phyloP scores from a whole-genome alignment of 108 stramenopile genomes.

The Skeletonema marinoi region DNA sequence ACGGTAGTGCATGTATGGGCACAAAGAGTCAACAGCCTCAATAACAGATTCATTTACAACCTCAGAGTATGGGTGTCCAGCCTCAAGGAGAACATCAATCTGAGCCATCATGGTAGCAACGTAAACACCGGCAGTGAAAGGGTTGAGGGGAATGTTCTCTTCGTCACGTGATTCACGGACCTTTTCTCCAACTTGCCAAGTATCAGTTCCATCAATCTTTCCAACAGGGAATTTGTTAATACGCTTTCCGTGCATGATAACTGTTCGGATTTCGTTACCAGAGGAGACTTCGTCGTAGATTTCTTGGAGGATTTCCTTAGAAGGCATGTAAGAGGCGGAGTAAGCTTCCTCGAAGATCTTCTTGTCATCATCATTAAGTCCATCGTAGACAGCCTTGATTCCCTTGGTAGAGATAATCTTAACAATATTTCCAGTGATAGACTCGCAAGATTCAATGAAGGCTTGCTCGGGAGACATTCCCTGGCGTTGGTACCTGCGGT shows the following conservation, averaged over 20 bases:
- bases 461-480: constrained; percentile 97
- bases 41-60: constrained; percentile 99
- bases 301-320: constrained; percentile 98
- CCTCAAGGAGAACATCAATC: constrained; percentile 96
- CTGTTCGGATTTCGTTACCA: constrained; percentile 97
- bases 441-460: constrained; percentile 92
- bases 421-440: constrained; percentile 97
- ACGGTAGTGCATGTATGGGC: constrained; percentile 99
- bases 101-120: constrained; percentile 99
- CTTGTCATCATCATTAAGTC: constrained; percentile 85
- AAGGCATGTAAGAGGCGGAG: constrained; percentile 94
- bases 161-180: constrained; percentile 95
- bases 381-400: constrained; percentile 96
- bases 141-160: constrained; percentile 96
- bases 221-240: constrained; percentile 92
- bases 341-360: constrained; percentile 92
- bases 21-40: constrained; percentile 97
- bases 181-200: constrained; percentile 96
- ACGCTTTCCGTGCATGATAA: constrained; percentile 96
- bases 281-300: constrained; percentile 97
- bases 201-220: constrained; percentile 98
- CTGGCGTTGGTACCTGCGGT: constrained; percentile 95
- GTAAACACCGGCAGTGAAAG: constrained; percentile 98
- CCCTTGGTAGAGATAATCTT: constrained; percentile 96
- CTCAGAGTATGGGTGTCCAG: constrained; percentile 98